Percentiles rank a stretch among this genome's conserved stretches.
Conservation (phyloP, 352 stramenopile genomes). For the Phytophthora melonis region DNA sequence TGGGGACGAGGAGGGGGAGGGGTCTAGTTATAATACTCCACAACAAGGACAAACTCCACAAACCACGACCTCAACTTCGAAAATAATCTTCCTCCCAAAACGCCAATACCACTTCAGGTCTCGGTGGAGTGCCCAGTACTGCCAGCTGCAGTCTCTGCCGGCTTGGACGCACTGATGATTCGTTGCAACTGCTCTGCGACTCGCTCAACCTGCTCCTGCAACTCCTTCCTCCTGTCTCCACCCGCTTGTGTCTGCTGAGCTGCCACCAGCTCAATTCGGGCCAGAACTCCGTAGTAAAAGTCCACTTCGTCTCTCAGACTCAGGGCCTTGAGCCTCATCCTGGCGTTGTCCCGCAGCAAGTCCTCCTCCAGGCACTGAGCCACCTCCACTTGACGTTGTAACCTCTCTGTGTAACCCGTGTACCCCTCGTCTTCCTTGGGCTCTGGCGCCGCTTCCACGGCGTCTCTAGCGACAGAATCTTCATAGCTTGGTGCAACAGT, state of each 20-base stretch:
- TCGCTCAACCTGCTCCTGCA: conserved; percentile 4
- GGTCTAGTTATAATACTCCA: too few relatives aligned
- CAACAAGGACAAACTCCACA: too few relatives aligned
- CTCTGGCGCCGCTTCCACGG: conserved; percentile 19
- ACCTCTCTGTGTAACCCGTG: conserved; percentile 18
- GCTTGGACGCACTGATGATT: conserved; percentile 51
- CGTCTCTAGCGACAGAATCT: neutral
- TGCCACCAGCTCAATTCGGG: conserved; percentile 47
- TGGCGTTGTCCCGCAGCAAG: conserved; percentile 53
- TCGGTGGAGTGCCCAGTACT: neutral
- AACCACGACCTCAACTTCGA: too few relatives aligned
- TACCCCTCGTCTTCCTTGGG: conserved; percentile 18
- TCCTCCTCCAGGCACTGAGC: conserved; percentile 49
- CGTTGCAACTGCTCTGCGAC: conserved; percentile 37
- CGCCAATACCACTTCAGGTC: too few relatives aligned
- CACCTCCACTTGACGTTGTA: conserved; percentile 46
- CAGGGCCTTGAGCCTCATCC: conserved; percentile 57
- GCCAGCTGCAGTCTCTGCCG: neutral
- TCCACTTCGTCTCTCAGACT: conserved; percentile 59
- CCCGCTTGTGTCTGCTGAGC: conserved; percentile 19
- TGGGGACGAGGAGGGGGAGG: too few relatives aligned
- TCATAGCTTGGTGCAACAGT: neutral
- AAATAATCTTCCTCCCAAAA: too few relatives aligned
- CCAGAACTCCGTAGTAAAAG: conserved; percentile 60
- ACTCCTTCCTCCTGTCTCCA: conserved; percentile 5